These are phyloP conservation scores for Meripilus lineatus DNA, from an alignment of 1,284 basidiomycete genomes.

Conservation along the genomic window DNA sequence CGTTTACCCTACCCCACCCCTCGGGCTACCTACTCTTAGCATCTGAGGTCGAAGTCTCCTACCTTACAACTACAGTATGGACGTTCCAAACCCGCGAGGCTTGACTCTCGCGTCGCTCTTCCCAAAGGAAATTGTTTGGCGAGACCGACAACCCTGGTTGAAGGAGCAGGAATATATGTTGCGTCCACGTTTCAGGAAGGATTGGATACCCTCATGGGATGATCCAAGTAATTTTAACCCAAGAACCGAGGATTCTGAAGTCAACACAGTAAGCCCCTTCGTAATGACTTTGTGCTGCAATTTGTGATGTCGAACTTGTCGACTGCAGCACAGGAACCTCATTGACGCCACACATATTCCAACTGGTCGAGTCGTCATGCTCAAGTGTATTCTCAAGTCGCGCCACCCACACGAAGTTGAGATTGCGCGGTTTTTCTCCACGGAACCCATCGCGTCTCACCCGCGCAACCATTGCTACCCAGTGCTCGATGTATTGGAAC, in stretches of 20 bases:
- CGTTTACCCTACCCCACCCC: too few species aligned
- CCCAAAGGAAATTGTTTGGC: too few species aligned
- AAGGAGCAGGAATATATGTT: conserved; percentile 14
- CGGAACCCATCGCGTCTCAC: conserved; percentile 12
- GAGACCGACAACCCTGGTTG: conserved; percentile 15
- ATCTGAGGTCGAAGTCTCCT: too few species aligned
- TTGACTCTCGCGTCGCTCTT: too few species aligned
- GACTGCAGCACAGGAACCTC: neutral
- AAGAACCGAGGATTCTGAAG: conserved; percentile 11
- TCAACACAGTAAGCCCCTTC: conserved; percentile 1
- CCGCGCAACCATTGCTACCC: conserved; percentile 22
- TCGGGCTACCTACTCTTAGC: too few species aligned
- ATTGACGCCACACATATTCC: neutral
- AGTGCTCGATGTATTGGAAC: conserved; percentile 16
- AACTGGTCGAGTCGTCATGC: neutral
- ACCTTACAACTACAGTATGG: too few species aligned
- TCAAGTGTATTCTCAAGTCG: neutral
- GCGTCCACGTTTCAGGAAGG: conserved; percentile 12
- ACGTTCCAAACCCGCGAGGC: too few species aligned
- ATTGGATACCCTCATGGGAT: conserved; percentile 16
- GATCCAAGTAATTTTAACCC: conserved; percentile 1
- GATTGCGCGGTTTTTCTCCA: conserved; percentile 17
- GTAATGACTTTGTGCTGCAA: neutral
- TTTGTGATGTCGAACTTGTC: neutral
- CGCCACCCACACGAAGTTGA: conserved; percentile 15